phyloP scores from a whole-genome alignment of 306 rosid genomes.

The Rubus idaeus region DNA sequence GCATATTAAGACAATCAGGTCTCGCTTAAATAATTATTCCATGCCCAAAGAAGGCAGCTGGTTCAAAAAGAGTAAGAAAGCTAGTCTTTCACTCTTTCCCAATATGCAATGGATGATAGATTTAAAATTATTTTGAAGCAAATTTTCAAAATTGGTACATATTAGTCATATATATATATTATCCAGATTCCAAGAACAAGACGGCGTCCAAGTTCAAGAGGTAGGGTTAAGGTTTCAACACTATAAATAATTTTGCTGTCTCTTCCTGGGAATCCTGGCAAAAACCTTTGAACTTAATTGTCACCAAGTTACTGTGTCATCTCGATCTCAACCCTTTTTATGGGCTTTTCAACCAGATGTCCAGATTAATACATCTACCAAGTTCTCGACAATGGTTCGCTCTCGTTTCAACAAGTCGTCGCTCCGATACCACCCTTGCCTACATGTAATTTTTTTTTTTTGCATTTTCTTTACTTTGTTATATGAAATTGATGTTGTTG shows the following conservation, averaged over 20 bases:
- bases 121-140: too few species aligned
- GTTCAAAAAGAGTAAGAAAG: background rate
- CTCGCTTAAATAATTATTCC: too few species aligned
- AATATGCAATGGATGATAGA: background rate
- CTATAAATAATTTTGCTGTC: background rate
- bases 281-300: too few species aligned
- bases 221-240: background rate
- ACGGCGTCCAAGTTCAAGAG: too few species aligned
- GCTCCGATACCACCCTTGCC: background rate
- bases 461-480: background rate
- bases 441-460: background rate
- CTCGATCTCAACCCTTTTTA: too few species aligned
- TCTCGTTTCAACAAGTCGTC: background rate
- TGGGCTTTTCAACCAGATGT: too few species aligned
- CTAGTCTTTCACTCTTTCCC: background rate
- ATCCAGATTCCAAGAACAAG: too few species aligned
- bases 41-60: background rate
- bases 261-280: too few species aligned
- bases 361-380: too few species aligned
- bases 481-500: background rate
- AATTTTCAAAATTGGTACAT: too few species aligned
- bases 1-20: background rate
- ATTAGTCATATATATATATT: too few species aligned
- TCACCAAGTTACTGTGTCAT: too few species aligned
- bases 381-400: background rate